Conservation (phyloP, 148 eudicot genomes). For the Drosera capensis region DNA sequence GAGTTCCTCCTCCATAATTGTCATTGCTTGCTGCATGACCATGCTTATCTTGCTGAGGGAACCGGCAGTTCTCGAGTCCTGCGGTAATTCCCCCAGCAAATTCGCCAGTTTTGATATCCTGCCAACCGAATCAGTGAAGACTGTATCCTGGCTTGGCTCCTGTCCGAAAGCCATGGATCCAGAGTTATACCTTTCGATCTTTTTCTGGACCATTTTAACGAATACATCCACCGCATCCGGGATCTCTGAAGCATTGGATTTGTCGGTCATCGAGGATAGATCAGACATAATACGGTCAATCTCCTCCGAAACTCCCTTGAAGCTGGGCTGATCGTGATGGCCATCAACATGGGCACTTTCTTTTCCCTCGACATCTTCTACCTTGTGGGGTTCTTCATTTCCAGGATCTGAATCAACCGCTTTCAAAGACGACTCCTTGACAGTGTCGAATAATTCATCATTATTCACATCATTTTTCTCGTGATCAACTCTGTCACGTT, state of each 20-base stretch:
- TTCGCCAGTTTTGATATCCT: conserved; percentile 9
- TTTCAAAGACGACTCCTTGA: too few relatives aligned
- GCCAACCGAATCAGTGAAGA: conserved; percentile 2
- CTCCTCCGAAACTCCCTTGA: conserved; percentile 12
- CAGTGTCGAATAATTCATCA: too few relatives aligned
- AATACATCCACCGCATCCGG: conserved; percentile 10
- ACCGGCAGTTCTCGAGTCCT: not conserved
- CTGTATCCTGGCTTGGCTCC: conserved; percentile 4
- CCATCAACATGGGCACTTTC: not conserved
- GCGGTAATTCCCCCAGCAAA: conserved; percentile 6
- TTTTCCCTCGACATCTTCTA: too few relatives aligned
- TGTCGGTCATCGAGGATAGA: conserved; percentile 8
- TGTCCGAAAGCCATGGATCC: conserved; percentile 13
- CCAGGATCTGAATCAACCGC: too few relatives aligned
- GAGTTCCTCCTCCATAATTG: conserved; percentile 27
- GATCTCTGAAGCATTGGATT: conserved; percentile 7
- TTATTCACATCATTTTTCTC: too few relatives aligned
- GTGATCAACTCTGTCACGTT: too few relatives aligned
- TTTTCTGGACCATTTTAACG: conserved; percentile 13
- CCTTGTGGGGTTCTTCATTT: too few relatives aligned
- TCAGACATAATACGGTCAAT: conserved; percentile 12
- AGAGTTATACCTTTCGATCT: conserved; percentile 16
- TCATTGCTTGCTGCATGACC: conserved; percentile 21
- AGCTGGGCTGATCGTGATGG: conserved; percentile 2
- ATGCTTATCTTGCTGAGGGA: conserved; percentile 2